Evolutionary conservation across 2,329 filamentous ascomycete species (phyloP).

Genomic region (Fusarium robinianum): DNA sequence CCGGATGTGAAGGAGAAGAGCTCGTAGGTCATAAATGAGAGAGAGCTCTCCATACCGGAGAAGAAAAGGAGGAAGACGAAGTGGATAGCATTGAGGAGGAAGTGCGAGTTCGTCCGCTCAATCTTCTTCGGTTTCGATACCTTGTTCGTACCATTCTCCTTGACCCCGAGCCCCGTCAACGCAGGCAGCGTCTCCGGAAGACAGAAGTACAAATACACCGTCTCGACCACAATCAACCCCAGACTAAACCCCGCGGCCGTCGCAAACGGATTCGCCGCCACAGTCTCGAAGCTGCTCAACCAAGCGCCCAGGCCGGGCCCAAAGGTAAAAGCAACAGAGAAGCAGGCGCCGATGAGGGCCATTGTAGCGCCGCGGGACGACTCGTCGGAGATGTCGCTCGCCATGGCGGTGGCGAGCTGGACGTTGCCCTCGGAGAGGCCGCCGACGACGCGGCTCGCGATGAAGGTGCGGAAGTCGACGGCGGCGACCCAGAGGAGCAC

Average conservation of each 20-base stretch:
- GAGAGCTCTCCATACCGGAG: constrained; percentile 95
- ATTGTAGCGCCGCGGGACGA: constrained; percentile 85
- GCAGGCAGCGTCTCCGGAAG: constrained; percentile 86
- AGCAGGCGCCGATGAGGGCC: constrained; percentile 95
- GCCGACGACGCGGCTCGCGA: constrained; percentile 89
- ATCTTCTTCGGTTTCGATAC: constrained; percentile 36
- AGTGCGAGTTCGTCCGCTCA: constrained; percentile 78
- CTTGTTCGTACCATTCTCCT: constrained; percentile 27
- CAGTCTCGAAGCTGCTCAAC: constrained; percentile 74
- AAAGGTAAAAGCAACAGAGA: constrained; percentile 96
- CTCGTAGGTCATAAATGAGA: constrained; percentile 97
- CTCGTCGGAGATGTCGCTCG: constrained; percentile 91
- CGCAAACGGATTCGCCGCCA: constrained; percentile 90
- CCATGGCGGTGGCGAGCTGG: constrained; percentile 93
- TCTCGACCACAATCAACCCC: constrained; percentile 82
- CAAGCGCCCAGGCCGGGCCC: constrained; percentile 90
- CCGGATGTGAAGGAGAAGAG: constrained; percentile 82
- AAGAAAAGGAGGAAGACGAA: constrained; percentile 95
- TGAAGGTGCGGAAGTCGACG: constrained; percentile 92
- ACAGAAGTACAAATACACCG: constrained; percentile 79
- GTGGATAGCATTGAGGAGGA: constrained; percentile 81
- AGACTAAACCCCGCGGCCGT: constrained; percentile 89
- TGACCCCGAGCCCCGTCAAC: constrained; percentile 45
- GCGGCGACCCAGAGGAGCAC: constrained; percentile 94
- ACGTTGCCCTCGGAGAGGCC: constrained; percentile 96